Percentiles rank a stretch among this genome's conserved stretches.
These are phyloP conservation scores for Nigrospora oryzae DNA, from an alignment of 2,329 filamentous ascomycete genomes.

Conservation along the genomic window DNA sequence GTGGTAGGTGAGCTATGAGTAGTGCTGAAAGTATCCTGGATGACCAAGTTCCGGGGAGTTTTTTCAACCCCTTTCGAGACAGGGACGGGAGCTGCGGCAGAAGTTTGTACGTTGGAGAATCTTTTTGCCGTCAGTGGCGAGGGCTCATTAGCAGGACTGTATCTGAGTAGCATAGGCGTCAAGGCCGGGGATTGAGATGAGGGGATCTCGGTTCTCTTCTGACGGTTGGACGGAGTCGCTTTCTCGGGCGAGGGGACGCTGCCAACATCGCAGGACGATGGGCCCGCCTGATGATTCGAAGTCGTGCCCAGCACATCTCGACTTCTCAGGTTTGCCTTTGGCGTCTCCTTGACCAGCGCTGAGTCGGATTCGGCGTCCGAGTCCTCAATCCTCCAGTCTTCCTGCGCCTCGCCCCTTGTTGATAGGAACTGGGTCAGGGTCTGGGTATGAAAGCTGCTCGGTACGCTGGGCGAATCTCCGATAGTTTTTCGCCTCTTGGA, in stretches of 20 bases:
- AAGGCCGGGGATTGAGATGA: slow-evolving; percentile 15
- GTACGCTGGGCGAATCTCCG: slow-evolving; percentile 14
- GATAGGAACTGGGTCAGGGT: slow-evolving; percentile 19
- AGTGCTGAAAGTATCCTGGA: slow-evolving; percentile 21
- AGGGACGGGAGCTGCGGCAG: slow-evolving; percentile 7
- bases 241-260: slow-evolving; percentile 6
- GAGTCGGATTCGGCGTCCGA: slow-evolving; percentile 16
- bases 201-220: slow-evolving; percentile 15
- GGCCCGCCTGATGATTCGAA: background rate
- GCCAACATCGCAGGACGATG: too few species aligned
- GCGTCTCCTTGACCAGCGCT: slow-evolving; percentile 15
- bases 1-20: slow-evolving; percentile 15
- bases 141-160: slow-evolving; percentile 9
- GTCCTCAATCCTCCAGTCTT: slow-evolving; percentile 14
- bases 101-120: slow-evolving; percentile 10
- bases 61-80: slow-evolving; percentile 12
- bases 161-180: slow-evolving; percentile 16
- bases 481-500: slow-evolving; percentile 21
- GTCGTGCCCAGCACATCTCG: background rate
- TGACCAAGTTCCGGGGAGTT: slow-evolving; percentile 12
- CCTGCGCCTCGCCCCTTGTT: slow-evolving; percentile 7
- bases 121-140: slow-evolving; percentile 15
- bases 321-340: slow-evolving; percentile 8
- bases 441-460: slow-evolving; percentile 22
- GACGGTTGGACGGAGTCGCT: slow-evolving; percentile 15